Evolutionary conservation across 208 protist genomes (phyloP).

Genomic region (Leishmania arabica): DNA sequence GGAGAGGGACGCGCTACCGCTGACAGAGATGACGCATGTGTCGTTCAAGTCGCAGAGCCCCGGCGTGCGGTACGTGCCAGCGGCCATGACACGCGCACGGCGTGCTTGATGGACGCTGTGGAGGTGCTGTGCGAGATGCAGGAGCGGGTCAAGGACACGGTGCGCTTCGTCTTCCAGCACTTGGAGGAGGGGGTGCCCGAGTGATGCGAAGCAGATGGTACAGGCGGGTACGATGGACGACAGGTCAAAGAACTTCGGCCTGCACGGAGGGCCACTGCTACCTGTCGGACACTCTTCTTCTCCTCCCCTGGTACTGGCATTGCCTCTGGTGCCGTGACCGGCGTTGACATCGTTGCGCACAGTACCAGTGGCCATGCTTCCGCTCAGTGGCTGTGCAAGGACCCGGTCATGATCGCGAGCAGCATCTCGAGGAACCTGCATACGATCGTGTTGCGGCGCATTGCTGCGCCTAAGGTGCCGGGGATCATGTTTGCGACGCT

Average conservation of each 20-base stretch:
- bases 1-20: conserved; percentile 67
- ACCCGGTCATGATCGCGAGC: conserved; percentile 55
- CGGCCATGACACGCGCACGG: conserved; percentile 63
- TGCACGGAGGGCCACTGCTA: conserved; percentile 38
- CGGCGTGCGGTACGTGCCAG: conserved; percentile 63
- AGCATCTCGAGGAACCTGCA: conserved; percentile 57
- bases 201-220: conserved; percentile 56
- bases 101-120: conserved; percentile 56
- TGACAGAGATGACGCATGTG: conserved; percentile 50
- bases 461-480: conserved; percentile 44
- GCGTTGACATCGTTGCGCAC: conserved; percentile 67
- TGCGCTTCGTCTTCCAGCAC: conserved; percentile 78
- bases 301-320: conserved; percentile 29
- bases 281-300: conserved; percentile 22
- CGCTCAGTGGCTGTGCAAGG: conserved; percentile 51
- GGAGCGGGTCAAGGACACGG: conserved; percentile 53
- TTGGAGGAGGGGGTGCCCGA: conserved; percentile 56
- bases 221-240: conserved; percentile 47
- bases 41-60: conserved; percentile 46
- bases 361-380: conserved; percentile 61
- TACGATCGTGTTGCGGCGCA: conserved; percentile 56
- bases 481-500: conserved; percentile 61
- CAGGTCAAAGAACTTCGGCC: conserved; percentile 57
- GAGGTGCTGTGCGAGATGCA: conserved; percentile 55
- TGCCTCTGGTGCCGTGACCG: conserved; percentile 50